A percentile compares a stretch with the other conserved stretches of the same genome.
Conservation (phyloP, 2,329 filamentous ascomycete genomes). For the Capronia epimyces region DNA sequence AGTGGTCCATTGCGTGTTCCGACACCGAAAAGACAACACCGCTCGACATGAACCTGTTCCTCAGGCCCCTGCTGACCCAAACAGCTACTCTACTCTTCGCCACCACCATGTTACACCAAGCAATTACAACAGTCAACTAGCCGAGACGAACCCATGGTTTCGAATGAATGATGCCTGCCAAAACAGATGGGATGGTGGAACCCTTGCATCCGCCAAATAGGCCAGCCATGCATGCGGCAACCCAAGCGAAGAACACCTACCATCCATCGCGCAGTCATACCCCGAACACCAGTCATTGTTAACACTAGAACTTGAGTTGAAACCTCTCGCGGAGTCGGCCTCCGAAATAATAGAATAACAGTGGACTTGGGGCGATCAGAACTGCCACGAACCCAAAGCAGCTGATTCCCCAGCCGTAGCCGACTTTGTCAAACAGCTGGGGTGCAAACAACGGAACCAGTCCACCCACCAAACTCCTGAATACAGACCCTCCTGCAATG, state of each 20-base stretch:
- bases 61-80: no score
- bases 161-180: not conserved
- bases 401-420: constrained; percentile 35
- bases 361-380: not conserved
- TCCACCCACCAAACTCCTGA: constrained; percentile 44
- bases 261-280: not conserved
- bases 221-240: not conserved
- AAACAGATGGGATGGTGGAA: not conserved
- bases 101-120: not conserved
- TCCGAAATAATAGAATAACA: constrained; percentile 35
- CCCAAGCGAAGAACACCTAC: not conserved
- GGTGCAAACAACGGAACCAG: constrained; percentile 47
- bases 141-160: not conserved
- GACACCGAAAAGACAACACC: no score
- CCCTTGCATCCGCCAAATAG: not conserved
- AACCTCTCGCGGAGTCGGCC: constrained; percentile 44
- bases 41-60: no score
- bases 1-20: not conserved
- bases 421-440: constrained; percentile 35
- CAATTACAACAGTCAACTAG: constrained; percentile 3
- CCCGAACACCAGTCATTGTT: not conserved
- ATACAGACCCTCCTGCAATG: constrained; percentile 43
- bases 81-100: no score
- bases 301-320: constrained; percentile 15
- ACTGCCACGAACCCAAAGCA: not conserved